Evolutionary conservation across 2,329 filamentous ascomycete genomes (phyloP), one percentile per base, ranked within the genome.

Genomic region (Aspergillus sclerotialis): DNA sequence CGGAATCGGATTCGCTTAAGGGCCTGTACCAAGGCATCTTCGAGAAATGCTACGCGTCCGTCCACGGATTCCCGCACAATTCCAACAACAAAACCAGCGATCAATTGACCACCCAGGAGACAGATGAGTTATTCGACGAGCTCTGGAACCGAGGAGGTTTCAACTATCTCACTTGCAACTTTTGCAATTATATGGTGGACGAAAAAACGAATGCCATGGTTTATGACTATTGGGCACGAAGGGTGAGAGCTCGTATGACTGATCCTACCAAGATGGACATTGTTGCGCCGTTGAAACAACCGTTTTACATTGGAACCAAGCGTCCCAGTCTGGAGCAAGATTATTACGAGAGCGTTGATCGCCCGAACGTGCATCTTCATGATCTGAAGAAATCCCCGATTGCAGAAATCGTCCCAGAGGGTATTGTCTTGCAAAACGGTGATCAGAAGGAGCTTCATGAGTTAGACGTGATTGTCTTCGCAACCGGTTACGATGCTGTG

Each of bases 161-260:
- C 52, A 58, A 57, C 1, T 74, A 64, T 52, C 70, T 72, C 67
- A 59, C 76, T 1, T 58, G 59, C 0, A 53, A 64, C 3, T 79
- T 7, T 23, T 23, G 10, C 10, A 10, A 78, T 60, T 68, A 69
- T 49, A 64, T 25, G 36, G 60, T 23, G 7, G 19, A 23, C 10
- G 19, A 23, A 0, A 60, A 70, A 10, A 68, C 72, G 2, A 78
- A 78, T 43, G 47, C 62, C 10, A 60, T 69, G 35, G 61, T 65
- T 0, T 78, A 77, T 45, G 56, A 69, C 4, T 77, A 75, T 48
- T 77, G 74, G 70, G 61, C 59, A 4, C 59, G 64, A 41, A 70
- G 73, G 49, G 66, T 67, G 0, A 63, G 71, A 0, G 58, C 54
- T 3, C 64, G 74, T 3, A 63, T 79, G 33, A 58, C 58, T 0